These are phyloP conservation scores for Circinella umbellata DNA, from an alignment of 371 early-diverging fungal species.

Conservation along the genomic window DNA sequence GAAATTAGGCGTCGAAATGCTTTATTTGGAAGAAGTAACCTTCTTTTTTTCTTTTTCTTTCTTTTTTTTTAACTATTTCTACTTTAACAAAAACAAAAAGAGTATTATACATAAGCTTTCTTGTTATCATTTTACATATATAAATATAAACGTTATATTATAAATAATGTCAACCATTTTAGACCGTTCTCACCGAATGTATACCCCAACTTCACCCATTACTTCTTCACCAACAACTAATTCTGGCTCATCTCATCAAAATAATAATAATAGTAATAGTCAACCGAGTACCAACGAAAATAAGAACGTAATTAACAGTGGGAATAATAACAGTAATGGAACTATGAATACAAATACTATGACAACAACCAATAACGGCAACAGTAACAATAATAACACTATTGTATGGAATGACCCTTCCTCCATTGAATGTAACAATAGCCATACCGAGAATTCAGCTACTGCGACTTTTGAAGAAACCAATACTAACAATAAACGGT, in stretches of 20 bases:
- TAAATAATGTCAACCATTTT: constrained; percentile 5
- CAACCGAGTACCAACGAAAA: not conserved
- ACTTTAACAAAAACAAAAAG: too few relatives aligned
- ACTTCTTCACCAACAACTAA: not conserved
- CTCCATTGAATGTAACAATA: not conserved
- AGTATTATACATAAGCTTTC: too few relatives aligned
- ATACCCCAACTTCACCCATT: not conserved
- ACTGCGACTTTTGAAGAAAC: not conserved
- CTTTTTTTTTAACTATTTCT: too few relatives aligned
- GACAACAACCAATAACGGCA: constrained; percentile 10
- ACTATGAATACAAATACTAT: not conserved
- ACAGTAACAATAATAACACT: constrained; percentile 10
- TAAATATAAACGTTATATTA: not conserved
- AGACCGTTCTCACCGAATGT: constrained; percentile 7
- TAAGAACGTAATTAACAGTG: not conserved
- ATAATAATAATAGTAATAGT: not conserved
- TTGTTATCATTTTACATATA: too few relatives aligned
- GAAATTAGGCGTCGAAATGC: too few relatives aligned
- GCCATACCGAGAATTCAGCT: not conserved
- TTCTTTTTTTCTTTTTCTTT: too few relatives aligned
- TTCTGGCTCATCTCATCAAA: constrained; percentile 9
- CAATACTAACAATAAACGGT: not conserved
- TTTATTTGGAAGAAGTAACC: too few relatives aligned
- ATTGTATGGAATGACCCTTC: constrained; percentile 1
- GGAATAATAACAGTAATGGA: not conserved